Evolutionary conservation across 1,284 basidiomycete species (phyloP), one percentile per base, ranked within the genome.

Genomic region (Laetiporus sulphureus): DNA sequence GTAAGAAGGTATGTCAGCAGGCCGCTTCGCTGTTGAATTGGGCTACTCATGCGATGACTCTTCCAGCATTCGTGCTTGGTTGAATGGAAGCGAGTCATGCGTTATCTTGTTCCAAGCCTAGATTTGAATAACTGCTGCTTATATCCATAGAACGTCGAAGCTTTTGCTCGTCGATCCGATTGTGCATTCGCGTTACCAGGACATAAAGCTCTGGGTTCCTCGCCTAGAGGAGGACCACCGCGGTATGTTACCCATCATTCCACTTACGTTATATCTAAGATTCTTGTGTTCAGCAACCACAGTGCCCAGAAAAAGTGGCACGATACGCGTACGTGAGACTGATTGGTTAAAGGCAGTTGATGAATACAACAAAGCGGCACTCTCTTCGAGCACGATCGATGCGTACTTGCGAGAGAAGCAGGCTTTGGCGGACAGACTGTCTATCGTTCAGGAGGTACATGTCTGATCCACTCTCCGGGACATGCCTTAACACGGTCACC

Each of bases 291-390:
- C n/a, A n/a, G n/a, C n/a, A n/a, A n/a, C n/a, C n/a, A n/a, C n/a
- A n/a, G n/a, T n/a, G n/a, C n/a, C n/a, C n/a, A n/a, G n/a, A n/a
- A n/a, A n/a, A n/a, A n/a, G n/a, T 18, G n/a, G n/a, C 29, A 30
- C 19, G 0, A 37, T 23, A 42, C 37, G 5, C 16, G 38, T 38
- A 19, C 22, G 47, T 49, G 46, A 38, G 27, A 32, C 20, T 2
- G 49, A 51, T 21, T 58, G 57, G 57, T 3, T 38, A 8, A 16
- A 38, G 5, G 56, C 56, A 7, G 31, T 52, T n/a, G 47, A 56
- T 32, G 58, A 55, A 32, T 50, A 45, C 38, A 60, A 55, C 37
- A 56, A 49, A 32, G 51, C 46, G 0, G 10, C 25, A 1, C 48
- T 54, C 0, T 42, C 46, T 1, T 32, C 39, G 0, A 42, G 38